Percentiles rank a stretch among this genome's conserved stretches.
These are phyloP conservation scores for Gliomastix tumulicola DNA, from an alignment of 2,329 filamentous ascomycete species.

Conservation along the genomic window DNA sequence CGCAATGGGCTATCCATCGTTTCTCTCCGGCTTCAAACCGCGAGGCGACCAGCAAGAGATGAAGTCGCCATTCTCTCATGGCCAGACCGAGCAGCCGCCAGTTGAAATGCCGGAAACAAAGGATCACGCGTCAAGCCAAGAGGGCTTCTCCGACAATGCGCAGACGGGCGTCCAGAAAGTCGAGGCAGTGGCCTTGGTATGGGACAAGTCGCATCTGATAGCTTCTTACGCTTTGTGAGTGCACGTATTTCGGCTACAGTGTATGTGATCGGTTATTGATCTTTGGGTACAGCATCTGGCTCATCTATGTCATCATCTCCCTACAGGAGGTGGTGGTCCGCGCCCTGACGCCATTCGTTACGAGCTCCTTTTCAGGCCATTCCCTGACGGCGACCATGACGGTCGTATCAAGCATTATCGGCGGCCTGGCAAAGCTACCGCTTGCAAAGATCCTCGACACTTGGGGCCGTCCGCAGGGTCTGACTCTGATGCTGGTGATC, in stretches of 20 bases:
- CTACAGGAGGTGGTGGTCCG: constrained; percentile 15
- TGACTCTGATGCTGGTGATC: constrained; percentile 42
- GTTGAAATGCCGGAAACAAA: too few species aligned
- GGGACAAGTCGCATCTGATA: constrained; percentile 28
- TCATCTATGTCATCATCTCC: constrained; percentile 12
- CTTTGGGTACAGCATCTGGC: constrained; percentile 14
- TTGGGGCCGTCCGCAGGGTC: constrained; percentile 59
- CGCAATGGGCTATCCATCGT: too few species aligned
- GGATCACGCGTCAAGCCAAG: background rate
- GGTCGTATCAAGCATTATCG: constrained; percentile 46
- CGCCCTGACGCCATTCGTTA: constrained; percentile 35
- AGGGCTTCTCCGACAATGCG: constrained; percentile 1
- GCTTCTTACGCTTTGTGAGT: constrained; percentile 33
- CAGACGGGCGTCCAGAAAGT: constrained; percentile 12
- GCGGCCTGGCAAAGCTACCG: constrained; percentile 53
- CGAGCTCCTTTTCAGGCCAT: constrained; percentile 38
- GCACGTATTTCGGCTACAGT: constrained; percentile 32
- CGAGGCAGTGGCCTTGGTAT: constrained; percentile 12
- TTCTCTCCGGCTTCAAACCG: too few species aligned
- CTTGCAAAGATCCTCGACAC: constrained; percentile 60
- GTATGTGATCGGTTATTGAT: constrained; percentile 19
- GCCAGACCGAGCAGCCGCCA: too few species aligned
- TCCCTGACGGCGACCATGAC: constrained; percentile 43
- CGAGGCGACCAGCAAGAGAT: too few species aligned
- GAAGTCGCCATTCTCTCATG: too few species aligned